Percentiles rank a stretch among this genome's conserved stretches.
These are phyloP conservation scores for Somion occarium DNA, from an alignment of 1,284 basidiomycete genomes.

Conservation along the genomic window DNA sequence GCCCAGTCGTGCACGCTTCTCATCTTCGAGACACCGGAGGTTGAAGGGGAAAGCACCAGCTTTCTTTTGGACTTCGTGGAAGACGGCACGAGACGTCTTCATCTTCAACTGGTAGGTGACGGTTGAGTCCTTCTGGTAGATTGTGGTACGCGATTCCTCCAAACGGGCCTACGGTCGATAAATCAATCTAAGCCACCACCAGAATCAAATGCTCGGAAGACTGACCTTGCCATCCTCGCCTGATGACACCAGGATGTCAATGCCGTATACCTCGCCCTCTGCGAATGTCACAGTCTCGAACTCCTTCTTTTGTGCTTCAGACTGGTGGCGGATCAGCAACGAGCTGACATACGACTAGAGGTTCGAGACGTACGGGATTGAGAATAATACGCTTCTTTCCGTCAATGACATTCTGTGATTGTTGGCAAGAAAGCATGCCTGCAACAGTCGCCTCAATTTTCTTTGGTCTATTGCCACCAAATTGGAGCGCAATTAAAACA, in stretches of 20 bases:
- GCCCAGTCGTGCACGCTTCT: constrained; percentile 93
- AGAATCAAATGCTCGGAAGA: neutral
- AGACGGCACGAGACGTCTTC: constrained; percentile 93
- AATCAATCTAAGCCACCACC: neutral
- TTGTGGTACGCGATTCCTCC: constrained; percentile 86
- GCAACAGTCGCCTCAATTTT: constrained; percentile 4
- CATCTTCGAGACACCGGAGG: constrained; percentile 89
- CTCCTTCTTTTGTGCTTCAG: constrained; percentile 77
- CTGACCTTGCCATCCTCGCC: constrained; percentile 83
- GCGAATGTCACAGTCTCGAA: constrained; percentile 83
- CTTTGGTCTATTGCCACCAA: too few relatives aligned
- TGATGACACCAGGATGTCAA: constrained; percentile 91
- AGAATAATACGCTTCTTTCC: constrained; percentile 95
- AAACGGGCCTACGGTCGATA: constrained; percentile 58
- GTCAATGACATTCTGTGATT: constrained; percentile 91
- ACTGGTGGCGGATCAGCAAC: constrained; percentile 18
- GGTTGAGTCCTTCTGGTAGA: constrained; percentile 87
- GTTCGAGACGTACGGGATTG: constrained; percentile 53
- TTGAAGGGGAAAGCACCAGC: constrained; percentile 98
- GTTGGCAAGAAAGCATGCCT: constrained; percentile 91
- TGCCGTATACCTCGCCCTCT: constrained; percentile 94
- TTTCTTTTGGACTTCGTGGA: constrained; percentile 97
- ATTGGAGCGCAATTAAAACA: constrained; percentile 19
- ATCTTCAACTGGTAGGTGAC: constrained; percentile 97
- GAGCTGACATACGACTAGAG: neutral